Percentiles rank a stretch among this genome's conserved stretches.
Evolutionary conservation across 2,329 filamentous ascomycete genomes (phyloP).

Genomic region (Trichoderma atrobrunneum): DNA sequence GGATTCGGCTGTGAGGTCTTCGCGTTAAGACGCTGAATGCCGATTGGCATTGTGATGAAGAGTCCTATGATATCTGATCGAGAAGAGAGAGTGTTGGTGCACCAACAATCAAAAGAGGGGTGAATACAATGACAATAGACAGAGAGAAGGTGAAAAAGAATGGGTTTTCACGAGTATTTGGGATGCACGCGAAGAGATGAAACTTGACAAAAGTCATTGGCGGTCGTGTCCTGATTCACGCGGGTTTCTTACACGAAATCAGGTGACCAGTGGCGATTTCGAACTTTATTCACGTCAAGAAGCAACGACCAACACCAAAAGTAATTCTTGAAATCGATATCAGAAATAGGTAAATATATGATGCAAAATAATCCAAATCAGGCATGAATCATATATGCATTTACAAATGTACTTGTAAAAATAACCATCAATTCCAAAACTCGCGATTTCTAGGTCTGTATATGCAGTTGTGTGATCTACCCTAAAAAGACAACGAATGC

Average conservation of each 20-base stretch:
- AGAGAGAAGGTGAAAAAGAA: not conserved
- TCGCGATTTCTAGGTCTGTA: not conserved
- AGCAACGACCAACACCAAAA: not conserved
- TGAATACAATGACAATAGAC: not conserved
- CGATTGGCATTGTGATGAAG: conserved; percentile 65
- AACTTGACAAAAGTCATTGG: not conserved
- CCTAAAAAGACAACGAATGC: not conserved
- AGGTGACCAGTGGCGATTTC: conserved; percentile 21
- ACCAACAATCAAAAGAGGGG: not conserved
- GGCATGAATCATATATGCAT: not conserved
- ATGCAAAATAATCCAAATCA: not conserved
- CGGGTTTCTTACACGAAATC: conserved; percentile 22
- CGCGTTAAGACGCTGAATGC: conserved; percentile 76
- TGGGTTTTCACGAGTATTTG: not conserved
- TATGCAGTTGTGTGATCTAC: not conserved
- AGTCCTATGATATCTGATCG: not conserved
- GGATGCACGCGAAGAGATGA: not conserved
- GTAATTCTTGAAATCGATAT: not conserved
- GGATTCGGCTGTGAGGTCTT: conserved; percentile 71
- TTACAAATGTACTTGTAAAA: not conserved
- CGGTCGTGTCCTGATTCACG: not conserved
- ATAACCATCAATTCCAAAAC: not conserved
- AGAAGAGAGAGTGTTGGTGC: not conserved
- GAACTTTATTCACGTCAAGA: no score
- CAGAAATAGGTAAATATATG: not conserved